Evolutionary conservation across 2,329 filamentous ascomycete species (phyloP).

Genomic region (Incumbomyces lentus): DNA sequence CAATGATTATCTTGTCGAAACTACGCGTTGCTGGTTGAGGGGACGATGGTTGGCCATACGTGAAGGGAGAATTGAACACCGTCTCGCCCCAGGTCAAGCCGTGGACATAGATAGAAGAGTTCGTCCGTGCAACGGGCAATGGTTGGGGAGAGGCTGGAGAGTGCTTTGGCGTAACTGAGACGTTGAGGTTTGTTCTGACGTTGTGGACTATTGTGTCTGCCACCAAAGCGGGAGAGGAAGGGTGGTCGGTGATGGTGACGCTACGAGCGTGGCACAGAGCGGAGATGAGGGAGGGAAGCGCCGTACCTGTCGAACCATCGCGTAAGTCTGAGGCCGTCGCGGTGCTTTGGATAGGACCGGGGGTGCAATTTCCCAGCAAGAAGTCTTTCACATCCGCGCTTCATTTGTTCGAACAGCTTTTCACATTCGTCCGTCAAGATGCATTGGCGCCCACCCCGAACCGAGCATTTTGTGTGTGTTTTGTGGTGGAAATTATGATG

Average conservation of each 20-base stretch:
- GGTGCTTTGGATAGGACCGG: too few relatives aligned
- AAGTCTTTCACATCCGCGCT: too few relatives aligned
- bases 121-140: conserved; percentile 8
- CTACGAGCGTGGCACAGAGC: conserved; percentile 27
- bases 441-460: too few relatives aligned
- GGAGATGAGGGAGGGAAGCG: conserved; percentile 31
- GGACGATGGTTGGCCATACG: conserved; percentile 11
- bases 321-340: too few relatives aligned
- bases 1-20: conserved; percentile 47
- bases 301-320: conserved; percentile 32
- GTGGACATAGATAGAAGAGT: conserved; percentile 7
- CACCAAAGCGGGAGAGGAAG: conserved; percentile 30
- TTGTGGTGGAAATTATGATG: too few relatives aligned
- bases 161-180: neutral
- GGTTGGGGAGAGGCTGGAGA: conserved; percentile 17
- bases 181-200: conserved; percentile 5
- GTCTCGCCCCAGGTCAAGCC: conserved; percentile 17
- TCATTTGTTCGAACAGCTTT: too few relatives aligned
- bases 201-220: conserved; percentile 17
- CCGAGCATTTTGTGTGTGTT: too few relatives aligned
- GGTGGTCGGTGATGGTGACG: conserved; percentile 43
- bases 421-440: too few relatives aligned
- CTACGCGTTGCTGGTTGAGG: conserved; percentile 29
- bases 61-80: conserved; percentile 1
- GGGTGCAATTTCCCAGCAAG: too few relatives aligned